These are phyloP conservation scores for Cercospora brassicicola DNA, from an alignment of 2,329 filamentous ascomycete species.

Conservation along the genomic window DNA sequence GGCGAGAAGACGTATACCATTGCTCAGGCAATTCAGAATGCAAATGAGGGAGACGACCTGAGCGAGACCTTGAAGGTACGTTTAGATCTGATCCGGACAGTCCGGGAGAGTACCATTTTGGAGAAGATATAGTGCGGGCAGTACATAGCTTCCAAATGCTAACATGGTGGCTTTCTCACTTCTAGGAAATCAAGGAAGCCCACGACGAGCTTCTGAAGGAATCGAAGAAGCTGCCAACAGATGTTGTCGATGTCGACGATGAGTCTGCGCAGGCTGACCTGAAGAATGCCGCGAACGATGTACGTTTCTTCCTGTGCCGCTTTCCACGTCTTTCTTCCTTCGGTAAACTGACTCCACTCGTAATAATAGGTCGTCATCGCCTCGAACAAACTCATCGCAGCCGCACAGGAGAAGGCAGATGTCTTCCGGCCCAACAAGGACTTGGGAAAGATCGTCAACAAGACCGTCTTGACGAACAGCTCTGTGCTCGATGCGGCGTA, in stretches of 20 bases:
- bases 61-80: slow-evolving; percentile 20
- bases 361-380: slow-evolving; percentile 22
- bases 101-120: background rate
- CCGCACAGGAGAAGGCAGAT: slow-evolving; percentile 24
- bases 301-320: background rate
- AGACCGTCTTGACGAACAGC: slow-evolving; percentile 25
- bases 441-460: slow-evolving; percentile 28
- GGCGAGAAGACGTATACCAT: slow-evolving; percentile 28
- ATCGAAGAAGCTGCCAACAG: slow-evolving; percentile 20
- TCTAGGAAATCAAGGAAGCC: slow-evolving; percentile 25
- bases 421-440: slow-evolving; percentile 25
- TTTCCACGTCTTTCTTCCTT: background rate
- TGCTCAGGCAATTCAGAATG: slow-evolving; percentile 23
- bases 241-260: slow-evolving; percentile 27
- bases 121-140: too few relatives aligned
- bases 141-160: too few relatives aligned
- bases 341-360: background rate
- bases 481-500: slow-evolving; percentile 25
- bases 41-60: slow-evolving; percentile 28
- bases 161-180: background rate
- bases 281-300: slow-evolving; percentile 25
- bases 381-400: slow-evolving; percentile 22
- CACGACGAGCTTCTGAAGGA: slow-evolving; percentile 25
- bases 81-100: background rate
- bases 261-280: slow-evolving; percentile 25